A percentile compares a stretch with the other conserved stretches of the same genome.
Conservation (phyloP, 2,329 filamentous ascomycete genomes). For the Neofusicoccum umdonicola region DNA sequence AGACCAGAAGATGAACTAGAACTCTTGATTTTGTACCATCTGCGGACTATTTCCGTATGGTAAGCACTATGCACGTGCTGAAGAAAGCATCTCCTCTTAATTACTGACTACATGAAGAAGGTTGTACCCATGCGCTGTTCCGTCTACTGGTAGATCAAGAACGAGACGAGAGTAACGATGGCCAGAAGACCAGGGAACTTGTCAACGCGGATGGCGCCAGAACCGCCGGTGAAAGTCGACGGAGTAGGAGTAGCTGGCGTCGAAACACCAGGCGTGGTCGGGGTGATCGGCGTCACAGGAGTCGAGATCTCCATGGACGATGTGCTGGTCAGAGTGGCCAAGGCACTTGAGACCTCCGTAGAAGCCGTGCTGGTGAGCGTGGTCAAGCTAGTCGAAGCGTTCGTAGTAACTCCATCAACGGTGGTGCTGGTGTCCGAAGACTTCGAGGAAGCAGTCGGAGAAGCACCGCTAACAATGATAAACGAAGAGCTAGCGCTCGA, state of each 20-base stretch:
- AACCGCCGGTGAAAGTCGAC: neutral
- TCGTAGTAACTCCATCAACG: neutral
- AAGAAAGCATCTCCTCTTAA: neutral
- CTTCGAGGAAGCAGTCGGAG: neutral
- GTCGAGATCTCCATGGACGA: neutral
- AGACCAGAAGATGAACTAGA: neutral
- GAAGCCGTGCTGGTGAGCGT: neutral
- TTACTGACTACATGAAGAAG: neutral
- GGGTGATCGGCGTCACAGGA: neutral
- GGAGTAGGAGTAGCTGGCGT: neutral
- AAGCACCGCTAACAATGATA: neutral
- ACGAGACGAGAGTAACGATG: neutral
- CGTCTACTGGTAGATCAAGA: neutral
- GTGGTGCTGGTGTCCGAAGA: neutral
- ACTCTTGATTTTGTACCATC: neutral
- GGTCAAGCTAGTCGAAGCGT: neutral
- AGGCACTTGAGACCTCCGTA: neutral
- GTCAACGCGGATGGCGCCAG: neutral
- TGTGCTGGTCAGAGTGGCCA: neutral
- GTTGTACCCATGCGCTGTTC: neutral
- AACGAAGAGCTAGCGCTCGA: neutral
- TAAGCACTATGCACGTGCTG: neutral
- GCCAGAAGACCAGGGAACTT: neutral
- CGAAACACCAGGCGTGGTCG: neutral
- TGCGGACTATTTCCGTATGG: neutral